phyloP scores from a whole-genome alignment of 495 filamentous ascomycete species.

The Cenococcum geophilum region DNA sequence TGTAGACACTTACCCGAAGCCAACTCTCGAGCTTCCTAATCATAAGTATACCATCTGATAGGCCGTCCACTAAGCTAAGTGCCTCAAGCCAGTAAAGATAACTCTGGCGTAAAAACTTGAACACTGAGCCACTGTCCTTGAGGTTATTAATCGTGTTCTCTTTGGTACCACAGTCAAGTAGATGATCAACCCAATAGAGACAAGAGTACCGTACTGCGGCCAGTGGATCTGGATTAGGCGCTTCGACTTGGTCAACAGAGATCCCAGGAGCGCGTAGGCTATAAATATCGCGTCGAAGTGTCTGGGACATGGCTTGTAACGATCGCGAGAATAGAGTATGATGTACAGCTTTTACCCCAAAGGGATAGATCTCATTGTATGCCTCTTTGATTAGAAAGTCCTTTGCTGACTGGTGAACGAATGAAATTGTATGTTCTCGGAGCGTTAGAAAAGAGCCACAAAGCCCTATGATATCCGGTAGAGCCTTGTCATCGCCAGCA shows the following conservation, averaged over 20 bases:
- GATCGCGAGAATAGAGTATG: constrained; percentile 29
- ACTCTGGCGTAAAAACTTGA: constrained; percentile 29
- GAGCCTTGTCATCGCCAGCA: not conserved
- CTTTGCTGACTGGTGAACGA: constrained; percentile 8
- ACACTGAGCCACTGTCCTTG: constrained; percentile 15
- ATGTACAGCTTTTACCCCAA: constrained; percentile 17
- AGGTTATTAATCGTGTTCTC: not conserved
- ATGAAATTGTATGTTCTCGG: constrained; percentile 2
- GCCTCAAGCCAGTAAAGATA: constrained; percentile 42
- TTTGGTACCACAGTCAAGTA: not conserved
- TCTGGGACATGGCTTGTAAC: constrained; percentile 30
- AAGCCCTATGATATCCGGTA: constrained; percentile 1
- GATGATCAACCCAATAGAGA: constrained; percentile 11
- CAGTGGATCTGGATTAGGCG: constrained; percentile 5
- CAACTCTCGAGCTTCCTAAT: not conserved
- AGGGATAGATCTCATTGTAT: constrained; percentile 16
- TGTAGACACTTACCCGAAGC: not conserved
- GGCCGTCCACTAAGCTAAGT: constrained; percentile 31
- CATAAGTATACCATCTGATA: constrained; percentile 27
- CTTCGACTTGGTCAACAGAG: constrained; percentile 5
- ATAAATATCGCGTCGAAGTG: constrained; percentile 32
- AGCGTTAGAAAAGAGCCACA: not conserved
- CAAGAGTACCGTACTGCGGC: constrained; percentile 6
- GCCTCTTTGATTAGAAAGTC: not conserved
- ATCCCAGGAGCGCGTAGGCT: constrained; percentile 14